Evolutionary conservation across 2,329 filamentous ascomycete species (phyloP), one percentile per base, ranked within the genome.

Genomic region (Ophioceras dolichostomum): DNA sequence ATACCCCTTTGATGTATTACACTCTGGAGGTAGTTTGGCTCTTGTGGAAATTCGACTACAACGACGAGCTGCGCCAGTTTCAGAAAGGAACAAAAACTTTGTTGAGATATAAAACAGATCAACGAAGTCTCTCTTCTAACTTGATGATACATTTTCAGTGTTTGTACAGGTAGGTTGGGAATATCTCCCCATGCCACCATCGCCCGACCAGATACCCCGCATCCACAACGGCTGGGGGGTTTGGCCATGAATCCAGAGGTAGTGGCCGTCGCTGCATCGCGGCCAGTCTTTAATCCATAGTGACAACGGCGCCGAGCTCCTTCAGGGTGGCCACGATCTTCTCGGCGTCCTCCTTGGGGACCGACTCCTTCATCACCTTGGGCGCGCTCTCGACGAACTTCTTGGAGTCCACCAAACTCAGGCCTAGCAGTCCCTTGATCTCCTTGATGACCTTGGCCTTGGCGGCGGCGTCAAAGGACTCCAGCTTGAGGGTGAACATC

Each of bases 401-500:
- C 82, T 99, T 99, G 67, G 85, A 94, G 65, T 99, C 91, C 50
- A 99, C 93, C 68, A 99, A 73, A 59, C 84, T 93, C 57, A 98
- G 66, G 31, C 91, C 91, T 43, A 99, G 70, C 76, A 98, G 73
- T 55, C 77, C 79, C 79, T 99, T 99, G 68, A 99, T 75, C 70
- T 99, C 91, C 76, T 99, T 99, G 74, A 98, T 99, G 53, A 98
- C 71, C 82, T 99, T 99, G 53, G 93, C 87, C 73, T 99, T 99
- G 47, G 89, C 68, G 36, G 65, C 72, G 20, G 87, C 72, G 37
- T 98, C 93, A 59, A 96, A 93, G 26, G 81, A 82, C 61, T 84
- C 73, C 45, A 99, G 79, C 70, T 95, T 96, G 47, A 99, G 65
- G 60, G 83, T 94, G 74, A 99, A 99, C 44, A 98, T 75, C 4